phyloP scores from a whole-genome alignment of 768 basidiomycete genomes.

The Lactarius evosmus region DNA sequence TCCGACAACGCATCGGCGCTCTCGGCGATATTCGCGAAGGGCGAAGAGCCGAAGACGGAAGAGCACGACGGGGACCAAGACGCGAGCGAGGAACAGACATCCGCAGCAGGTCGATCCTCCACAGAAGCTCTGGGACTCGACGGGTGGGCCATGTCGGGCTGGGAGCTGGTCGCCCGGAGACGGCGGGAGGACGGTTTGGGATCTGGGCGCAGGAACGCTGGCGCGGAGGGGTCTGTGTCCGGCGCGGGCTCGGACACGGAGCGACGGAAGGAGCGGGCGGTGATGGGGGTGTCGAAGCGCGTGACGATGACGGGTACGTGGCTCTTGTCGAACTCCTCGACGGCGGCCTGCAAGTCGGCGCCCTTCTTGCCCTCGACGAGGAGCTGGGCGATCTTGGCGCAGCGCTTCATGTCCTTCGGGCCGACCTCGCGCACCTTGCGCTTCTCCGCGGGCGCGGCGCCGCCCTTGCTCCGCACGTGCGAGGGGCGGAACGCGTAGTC shows the following conservation, averaged over 20 bases:
- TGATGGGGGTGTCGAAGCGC: constrained; percentile 70
- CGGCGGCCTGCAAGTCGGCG: constrained; percentile 36
- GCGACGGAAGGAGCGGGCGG: constrained; percentile 64
- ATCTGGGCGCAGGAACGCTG: constrained; percentile 22
- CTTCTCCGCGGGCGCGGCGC: constrained; percentile 40
- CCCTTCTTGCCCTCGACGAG: constrained; percentile 45
- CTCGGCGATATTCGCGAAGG: constrained; percentile 14
- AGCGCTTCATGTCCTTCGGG: constrained; percentile 59
- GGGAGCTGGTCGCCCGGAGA: constrained; percentile 27
- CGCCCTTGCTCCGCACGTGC: constrained; percentile 45
- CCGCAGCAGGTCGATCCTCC: not conserved
- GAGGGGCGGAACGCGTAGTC: constrained; percentile 71
- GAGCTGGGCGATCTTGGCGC: constrained; percentile 64
- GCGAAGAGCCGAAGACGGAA: constrained; percentile 11
- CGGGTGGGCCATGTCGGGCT: constrained; percentile 23
- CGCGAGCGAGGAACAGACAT: not conserved
- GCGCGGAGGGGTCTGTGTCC: constrained; percentile 38
- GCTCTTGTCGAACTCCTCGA: constrained; percentile 43
- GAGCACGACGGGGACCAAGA: not conserved
- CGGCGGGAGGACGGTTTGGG: constrained; percentile 21
- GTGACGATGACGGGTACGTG: constrained; percentile 61
- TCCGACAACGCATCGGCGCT: constrained; percentile 9
- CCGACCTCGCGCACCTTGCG: constrained; percentile 60
- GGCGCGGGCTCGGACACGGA: constrained; percentile 56
- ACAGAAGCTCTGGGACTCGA: constrained; percentile 3